phyloP scores from a whole-genome alignment of 2,329 filamentous ascomycete species.

The Fonsecaea monophora region DNA sequence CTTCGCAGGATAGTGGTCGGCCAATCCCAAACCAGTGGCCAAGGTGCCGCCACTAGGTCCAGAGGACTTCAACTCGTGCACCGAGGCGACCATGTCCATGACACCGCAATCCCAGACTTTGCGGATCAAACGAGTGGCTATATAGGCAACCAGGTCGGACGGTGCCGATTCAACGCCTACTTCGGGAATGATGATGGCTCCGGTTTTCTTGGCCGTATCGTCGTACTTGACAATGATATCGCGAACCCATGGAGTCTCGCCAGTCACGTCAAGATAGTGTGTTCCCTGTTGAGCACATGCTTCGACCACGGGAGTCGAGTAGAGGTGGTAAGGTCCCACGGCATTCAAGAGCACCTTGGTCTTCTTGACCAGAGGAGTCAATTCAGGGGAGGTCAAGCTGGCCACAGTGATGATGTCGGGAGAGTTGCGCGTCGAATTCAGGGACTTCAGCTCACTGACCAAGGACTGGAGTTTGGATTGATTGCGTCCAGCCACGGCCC shows the following conservation, averaged over 20 bases:
- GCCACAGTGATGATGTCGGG: conserved; percentile 63
- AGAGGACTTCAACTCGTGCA: conserved; percentile 61
- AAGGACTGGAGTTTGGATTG: conserved; percentile 73
- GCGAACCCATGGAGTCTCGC: conserved; percentile 69
- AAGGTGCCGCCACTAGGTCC: conserved; percentile 67
- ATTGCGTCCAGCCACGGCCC: conserved; percentile 88
- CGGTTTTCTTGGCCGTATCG: conserved; percentile 63
- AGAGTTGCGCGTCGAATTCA: conserved; percentile 72
- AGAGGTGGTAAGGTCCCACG: conserved; percentile 68
- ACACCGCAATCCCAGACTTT: conserved; percentile 59
- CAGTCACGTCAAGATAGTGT: conserved; percentile 71
- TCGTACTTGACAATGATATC: conserved; percentile 69
- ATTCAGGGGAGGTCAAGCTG: conserved; percentile 55
- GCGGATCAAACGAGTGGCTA: conserved; percentile 61
- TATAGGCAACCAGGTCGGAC: conserved; percentile 62
- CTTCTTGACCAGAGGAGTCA: conserved; percentile 60
- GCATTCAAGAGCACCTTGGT: conserved; percentile 66
- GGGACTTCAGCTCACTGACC: conserved; percentile 67
- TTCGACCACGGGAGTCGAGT: conserved; percentile 69
- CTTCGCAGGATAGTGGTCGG: conserved; percentile 46
- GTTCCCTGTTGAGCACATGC: conserved; percentile 70
- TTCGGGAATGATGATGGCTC: conserved; percentile 68
- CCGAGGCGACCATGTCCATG: conserved; percentile 58
- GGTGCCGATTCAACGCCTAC: conserved; percentile 68
- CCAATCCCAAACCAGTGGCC: conserved; percentile 67